Conservation (phyloP, 2,329 filamentous ascomycete species). For the Eurotiales sp. region DNA sequence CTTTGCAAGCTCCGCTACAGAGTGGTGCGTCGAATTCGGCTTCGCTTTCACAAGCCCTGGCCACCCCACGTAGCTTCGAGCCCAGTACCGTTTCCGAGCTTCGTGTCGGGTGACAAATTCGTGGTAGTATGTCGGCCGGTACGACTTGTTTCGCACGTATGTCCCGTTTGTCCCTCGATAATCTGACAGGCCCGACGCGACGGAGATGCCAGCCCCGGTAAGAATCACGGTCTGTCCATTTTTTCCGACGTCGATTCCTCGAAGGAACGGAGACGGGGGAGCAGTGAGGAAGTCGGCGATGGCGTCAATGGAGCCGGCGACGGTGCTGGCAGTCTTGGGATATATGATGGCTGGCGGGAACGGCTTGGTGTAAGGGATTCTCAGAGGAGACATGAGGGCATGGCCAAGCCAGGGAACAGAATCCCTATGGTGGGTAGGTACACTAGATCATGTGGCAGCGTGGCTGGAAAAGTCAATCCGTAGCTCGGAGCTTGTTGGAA, state of each 20-base stretch:
- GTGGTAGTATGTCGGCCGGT: constrained; percentile 87
- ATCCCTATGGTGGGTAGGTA: not conserved
- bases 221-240: constrained; percentile 61
- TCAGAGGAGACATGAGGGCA: constrained; percentile 68
- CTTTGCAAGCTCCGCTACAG: constrained; percentile 66
- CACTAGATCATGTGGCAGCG: not conserved
- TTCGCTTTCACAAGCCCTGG: constrained; percentile 71
- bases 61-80: constrained; percentile 90
- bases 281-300: constrained; percentile 71
- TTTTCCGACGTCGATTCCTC: constrained; percentile 39
- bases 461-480: too few relatives aligned
- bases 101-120: constrained; percentile 83
- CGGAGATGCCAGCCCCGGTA: constrained; percentile 86
- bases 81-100: constrained; percentile 90
- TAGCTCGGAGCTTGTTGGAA: too few relatives aligned
- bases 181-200: constrained; percentile 87
- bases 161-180: constrained; percentile 88
- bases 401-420: not conserved
- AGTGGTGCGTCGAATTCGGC: constrained; percentile 76
- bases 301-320: constrained; percentile 71
- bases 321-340: constrained; percentile 66
- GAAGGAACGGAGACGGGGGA: constrained; percentile 50
- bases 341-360: constrained; percentile 72
- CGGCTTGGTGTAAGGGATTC: constrained; percentile 85
- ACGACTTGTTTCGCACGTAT: constrained; percentile 85